A percentile compares a stretch with the other conserved stretches of the same genome.
These are phyloP conservation scores for Panaeolus papilionaceus DNA, from an alignment of 768 basidiomycete species.

Conservation along the genomic window DNA sequence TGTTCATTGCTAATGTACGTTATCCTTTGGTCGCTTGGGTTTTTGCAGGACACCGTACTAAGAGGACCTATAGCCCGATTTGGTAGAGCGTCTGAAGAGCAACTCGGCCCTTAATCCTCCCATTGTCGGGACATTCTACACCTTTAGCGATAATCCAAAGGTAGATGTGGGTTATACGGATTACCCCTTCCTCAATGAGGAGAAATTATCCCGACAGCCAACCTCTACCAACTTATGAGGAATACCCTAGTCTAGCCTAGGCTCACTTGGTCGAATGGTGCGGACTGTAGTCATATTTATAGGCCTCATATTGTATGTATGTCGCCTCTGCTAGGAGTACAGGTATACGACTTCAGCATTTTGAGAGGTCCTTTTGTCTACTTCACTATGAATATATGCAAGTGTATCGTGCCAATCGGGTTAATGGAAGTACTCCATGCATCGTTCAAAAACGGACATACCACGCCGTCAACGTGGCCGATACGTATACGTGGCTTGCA, in stretches of 20 bases:
- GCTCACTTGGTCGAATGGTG: background rate
- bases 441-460: too few species aligned
- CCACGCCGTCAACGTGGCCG: too few species aligned
- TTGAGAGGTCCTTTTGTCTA: too few species aligned
- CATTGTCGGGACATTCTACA: background rate
- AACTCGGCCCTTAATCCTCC: background rate
- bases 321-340: too few species aligned
- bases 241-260: background rate
- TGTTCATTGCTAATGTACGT: slow-evolving; percentile 6
- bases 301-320: too few species aligned
- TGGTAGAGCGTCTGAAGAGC: background rate
- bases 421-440: too few species aligned
- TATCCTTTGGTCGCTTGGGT: too few species aligned
- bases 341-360: too few species aligned
- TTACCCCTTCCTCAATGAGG: slow-evolving; percentile 4
- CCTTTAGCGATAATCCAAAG: background rate
- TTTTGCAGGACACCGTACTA: background rate
- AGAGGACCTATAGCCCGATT: background rate
- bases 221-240: background rate
- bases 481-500: too few species aligned
- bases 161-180: background rate
- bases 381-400: too few species aligned
- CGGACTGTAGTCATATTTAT: too few species aligned
- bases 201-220: background rate
- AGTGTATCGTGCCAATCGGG: too few species aligned